These are phyloP conservation scores for Dioscorea zingiberensis DNA, from an alignment of 106 monocot species.

Conservation along the genomic window DNA sequence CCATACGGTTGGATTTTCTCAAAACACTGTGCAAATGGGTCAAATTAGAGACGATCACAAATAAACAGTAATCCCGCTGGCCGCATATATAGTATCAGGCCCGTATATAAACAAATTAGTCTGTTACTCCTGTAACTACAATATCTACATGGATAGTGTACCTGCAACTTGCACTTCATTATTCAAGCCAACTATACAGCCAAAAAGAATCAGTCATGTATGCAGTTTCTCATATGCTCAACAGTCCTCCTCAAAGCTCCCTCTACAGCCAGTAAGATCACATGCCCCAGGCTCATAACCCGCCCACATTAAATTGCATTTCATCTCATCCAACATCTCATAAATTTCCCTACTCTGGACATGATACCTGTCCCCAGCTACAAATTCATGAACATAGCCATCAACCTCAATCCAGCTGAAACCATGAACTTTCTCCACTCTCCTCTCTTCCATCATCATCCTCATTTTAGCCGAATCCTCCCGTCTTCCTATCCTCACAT, in stretches of 20 bases:
- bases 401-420: slow-evolving; percentile 47
- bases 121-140: no score
- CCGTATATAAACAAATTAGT: no score
- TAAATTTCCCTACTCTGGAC: slow-evolving; percentile 17
- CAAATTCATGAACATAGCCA: slow-evolving; percentile 36
- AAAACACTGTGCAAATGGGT: no score
- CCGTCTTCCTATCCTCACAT: slow-evolving; percentile 20
- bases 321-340: slow-evolving; percentile 25
- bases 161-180: no score
- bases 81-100: no score
- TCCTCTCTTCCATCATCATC: slow-evolving; percentile 31
- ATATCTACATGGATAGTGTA: no score
- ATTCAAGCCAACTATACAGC: no score
- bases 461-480: slow-evolving; percentile 25
- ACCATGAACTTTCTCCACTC: slow-evolving; percentile 22
- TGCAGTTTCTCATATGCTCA: no score
- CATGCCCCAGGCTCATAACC: not conserved
- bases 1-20: no score
- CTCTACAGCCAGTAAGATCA: not conserved
- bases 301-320: slow-evolving; percentile 13
- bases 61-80: no score
- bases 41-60: no score
- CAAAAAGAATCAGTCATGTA: no score
- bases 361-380: slow-evolving; percentile 37
- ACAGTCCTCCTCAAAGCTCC: not conserved